Percentiles rank a stretch among this genome's conserved stretches.
phyloP scores from a whole-genome alignment of 2,329 filamentous ascomycete species.

The Pseudogymnoascus sp. region DNA sequence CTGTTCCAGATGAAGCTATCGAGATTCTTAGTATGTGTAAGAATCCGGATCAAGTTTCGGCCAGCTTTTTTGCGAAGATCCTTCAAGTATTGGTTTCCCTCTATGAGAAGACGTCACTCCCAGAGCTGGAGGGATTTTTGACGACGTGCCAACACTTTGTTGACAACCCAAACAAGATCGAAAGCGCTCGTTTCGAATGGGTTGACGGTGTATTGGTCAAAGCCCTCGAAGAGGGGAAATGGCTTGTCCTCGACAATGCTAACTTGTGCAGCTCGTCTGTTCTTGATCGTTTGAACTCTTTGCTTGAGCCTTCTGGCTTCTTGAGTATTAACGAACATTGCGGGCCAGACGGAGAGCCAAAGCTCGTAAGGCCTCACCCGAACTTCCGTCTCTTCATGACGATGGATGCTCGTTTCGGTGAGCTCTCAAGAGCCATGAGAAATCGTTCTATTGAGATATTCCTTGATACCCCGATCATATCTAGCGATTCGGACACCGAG shows the following conservation, averaged over 20 bases:
- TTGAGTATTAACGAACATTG: constrained; percentile 92
- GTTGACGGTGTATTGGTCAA: constrained; percentile 86
- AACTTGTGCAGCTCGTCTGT: constrained; percentile 95
- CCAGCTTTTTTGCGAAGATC: constrained; percentile 21
- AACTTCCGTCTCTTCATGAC: constrained; percentile 91
- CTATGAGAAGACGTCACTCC: constrained; percentile 33
- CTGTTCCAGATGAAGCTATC: constrained; percentile 39
- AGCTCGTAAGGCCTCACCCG: constrained; percentile 71
- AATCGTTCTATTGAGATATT: constrained; percentile 91
- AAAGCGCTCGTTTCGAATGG: constrained; percentile 87
- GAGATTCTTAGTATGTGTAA: constrained; percentile 44
- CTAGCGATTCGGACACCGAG: not conserved
- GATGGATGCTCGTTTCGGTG: constrained; percentile 83
- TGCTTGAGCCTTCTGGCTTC: constrained; percentile 82
- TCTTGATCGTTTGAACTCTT: constrained; percentile 84
- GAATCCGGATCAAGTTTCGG: constrained; percentile 11
- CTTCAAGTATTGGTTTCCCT: constrained; percentile 27
- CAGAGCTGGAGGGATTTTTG: constrained; percentile 21
- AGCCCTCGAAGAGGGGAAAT: constrained; percentile 75
- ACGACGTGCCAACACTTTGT: constrained; percentile 33
- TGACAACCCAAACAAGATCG: constrained; percentile 45
- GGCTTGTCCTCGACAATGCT: constrained; percentile 93
- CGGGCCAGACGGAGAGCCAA: constrained; percentile 68
- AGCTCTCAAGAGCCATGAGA: constrained; percentile 91
- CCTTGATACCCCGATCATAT: constrained; percentile 39